A percentile compares a stretch with the other conserved stretches of the same genome.
Evolutionary conservation across 2,329 filamentous ascomycete species (phyloP).

Genomic region (Bertia moriformis): DNA sequence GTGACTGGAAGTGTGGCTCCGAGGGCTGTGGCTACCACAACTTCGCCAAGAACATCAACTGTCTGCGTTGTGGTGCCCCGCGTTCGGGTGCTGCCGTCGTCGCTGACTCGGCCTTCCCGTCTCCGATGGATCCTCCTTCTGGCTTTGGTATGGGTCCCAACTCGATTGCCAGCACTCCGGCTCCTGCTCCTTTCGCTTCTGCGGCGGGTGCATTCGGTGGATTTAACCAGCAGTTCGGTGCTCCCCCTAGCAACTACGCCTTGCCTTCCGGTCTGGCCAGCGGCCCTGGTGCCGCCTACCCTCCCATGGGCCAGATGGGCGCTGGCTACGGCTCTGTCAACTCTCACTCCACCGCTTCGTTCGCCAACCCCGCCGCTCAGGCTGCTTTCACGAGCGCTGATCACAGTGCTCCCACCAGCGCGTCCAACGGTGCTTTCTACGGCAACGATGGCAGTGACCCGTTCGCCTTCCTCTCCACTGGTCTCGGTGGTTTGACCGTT

Average conservation of each 20-base stretch:
- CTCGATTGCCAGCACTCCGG: constrained; percentile 73
- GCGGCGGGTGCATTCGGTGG: constrained; percentile 54
- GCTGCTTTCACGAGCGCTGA: constrained; percentile 46
- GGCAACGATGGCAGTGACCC: constrained; percentile 38
- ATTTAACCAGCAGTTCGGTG: constrained; percentile 71
- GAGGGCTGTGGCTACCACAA: constrained; percentile 98
- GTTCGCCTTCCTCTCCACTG: constrained; percentile 48
- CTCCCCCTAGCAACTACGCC: constrained; percentile 75
- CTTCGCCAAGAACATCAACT: constrained; percentile 98
- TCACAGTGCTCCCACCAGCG: constrained; percentile 34
- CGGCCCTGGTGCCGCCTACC: constrained; percentile 36
- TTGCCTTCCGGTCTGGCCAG: constrained; percentile 75
- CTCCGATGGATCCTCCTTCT: constrained; percentile 73
- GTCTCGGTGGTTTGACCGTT: constrained; percentile 43
- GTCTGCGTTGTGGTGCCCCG: constrained; percentile 86
- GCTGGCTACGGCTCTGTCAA: constrained; percentile 40
- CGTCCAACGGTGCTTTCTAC: constrained; percentile 38
- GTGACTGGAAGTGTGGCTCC: constrained; percentile 97
- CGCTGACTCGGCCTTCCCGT: constrained; percentile 81
- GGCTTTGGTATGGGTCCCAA: constrained; percentile 75
- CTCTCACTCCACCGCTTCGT: constrained; percentile 40
- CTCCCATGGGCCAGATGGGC: constrained; percentile 23
- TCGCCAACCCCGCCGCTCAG: constrained; percentile 49
- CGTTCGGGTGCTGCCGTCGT: constrained; percentile 87
- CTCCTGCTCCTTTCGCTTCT: constrained; percentile 62